Evolutionary conservation across 257 asterid genomes (phyloP).

Genomic region (Paulownia fortunei): DNA sequence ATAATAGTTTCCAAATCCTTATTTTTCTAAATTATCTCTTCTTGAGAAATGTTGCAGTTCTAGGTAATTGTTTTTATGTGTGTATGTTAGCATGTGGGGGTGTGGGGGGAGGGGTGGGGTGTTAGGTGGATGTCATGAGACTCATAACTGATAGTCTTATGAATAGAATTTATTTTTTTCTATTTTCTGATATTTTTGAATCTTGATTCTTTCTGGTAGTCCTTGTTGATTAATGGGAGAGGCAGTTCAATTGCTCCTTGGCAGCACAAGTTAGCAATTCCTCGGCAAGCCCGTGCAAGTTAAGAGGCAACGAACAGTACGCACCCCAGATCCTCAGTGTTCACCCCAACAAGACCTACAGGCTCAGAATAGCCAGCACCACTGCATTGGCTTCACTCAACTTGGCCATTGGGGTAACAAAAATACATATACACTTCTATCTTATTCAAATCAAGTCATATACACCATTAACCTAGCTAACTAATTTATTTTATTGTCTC

Average conservation of each 20-base stretch:
- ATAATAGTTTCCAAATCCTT: background rate
- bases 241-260: conserved; percentile 79
- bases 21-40: background rate
- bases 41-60: background rate
- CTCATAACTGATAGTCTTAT: no score
- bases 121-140: no score
- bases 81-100: no score
- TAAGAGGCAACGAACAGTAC: conserved; percentile 69
- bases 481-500: no score
- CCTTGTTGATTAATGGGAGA: conserved; percentile 77
- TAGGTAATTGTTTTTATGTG: conserved; percentile 2
- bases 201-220: conserved; percentile 30
- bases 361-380: conserved; percentile 84
- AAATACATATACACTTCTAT: background rate
- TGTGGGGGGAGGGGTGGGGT: no score
- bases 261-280: conserved; percentile 58
- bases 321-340: conserved; percentile 73
- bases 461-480: background rate
- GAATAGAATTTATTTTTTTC: background rate
- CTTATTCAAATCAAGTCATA: background rate
- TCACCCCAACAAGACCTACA: conserved; percentile 72
- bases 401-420: conserved; percentile 77
- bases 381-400: conserved; percentile 79
- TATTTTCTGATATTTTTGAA: conserved; percentile 2
- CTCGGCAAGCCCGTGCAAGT: conserved; percentile 44